A percentile compares a stretch with the other conserved stretches of the same genome.
These are phyloP conservation scores for Neonothopanus nambi DNA, from an alignment of 1,284 basidiomycete genomes.

Conservation along the genomic window DNA sequence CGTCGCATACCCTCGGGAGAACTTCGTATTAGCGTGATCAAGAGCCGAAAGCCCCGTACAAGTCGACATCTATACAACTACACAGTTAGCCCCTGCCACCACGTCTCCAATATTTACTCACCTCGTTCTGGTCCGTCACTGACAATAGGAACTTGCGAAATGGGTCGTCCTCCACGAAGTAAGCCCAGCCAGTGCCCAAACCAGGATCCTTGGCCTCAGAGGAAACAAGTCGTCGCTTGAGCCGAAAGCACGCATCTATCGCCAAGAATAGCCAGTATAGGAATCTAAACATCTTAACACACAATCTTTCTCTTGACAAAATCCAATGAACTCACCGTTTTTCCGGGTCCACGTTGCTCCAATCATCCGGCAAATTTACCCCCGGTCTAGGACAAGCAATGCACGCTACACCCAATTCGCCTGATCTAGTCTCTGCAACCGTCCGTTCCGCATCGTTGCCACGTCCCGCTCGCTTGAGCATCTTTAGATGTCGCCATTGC, in stretches of 20 bases:
- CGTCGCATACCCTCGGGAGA: too few relatives aligned
- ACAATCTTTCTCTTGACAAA: not conserved
- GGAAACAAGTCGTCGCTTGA: conserved; percentile 1
- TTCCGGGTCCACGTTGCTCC: conserved; percentile 5
- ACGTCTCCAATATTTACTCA: too few relatives aligned
- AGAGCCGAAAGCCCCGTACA: too few relatives aligned
- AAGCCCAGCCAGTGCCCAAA: not conserved
- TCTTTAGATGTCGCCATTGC: conserved; percentile 26
- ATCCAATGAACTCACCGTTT: not conserved
- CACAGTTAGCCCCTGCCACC: too few relatives aligned
- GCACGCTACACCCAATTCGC: too few relatives aligned
- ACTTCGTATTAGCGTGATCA: too few relatives aligned
- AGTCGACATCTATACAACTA: too few relatives aligned
- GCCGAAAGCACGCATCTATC: conserved; percentile 6
- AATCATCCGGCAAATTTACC: conserved; percentile 19
- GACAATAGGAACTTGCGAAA: not conserved
- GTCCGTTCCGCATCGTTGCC: too few relatives aligned
- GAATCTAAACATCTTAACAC: not conserved
- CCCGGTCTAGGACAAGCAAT: too few relatives aligned
- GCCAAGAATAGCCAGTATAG: not conserved
- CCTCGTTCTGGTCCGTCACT: conserved; percentile 2
- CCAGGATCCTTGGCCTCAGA: not conserved
- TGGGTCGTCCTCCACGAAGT: conserved; percentile 1
- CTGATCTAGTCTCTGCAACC: too few relatives aligned
- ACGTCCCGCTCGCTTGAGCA: too few relatives aligned